Conservation (phyloP, 139 green algal genomes). For the Choricystis sp. region DNA sequence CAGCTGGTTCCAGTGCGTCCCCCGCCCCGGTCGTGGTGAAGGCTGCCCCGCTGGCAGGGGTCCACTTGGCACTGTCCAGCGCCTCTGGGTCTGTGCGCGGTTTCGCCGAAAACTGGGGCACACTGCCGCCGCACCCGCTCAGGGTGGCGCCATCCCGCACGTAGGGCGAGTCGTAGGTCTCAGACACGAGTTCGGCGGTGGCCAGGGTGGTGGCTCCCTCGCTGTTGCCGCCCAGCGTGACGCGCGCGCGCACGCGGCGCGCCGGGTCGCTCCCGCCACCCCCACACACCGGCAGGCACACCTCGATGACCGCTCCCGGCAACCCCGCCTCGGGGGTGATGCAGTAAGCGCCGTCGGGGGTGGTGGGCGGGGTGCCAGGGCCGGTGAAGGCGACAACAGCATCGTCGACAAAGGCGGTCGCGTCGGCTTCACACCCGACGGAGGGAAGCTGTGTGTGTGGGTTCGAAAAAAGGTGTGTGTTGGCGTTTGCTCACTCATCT, state of each 20-base stretch:
- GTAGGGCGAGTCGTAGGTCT: background rate
- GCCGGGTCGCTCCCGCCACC: too few species aligned
- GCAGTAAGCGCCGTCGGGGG: too few species aligned
- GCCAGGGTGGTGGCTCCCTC: background rate
- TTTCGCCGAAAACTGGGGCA: background rate
- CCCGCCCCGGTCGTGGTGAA: too few species aligned
- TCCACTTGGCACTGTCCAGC: background rate
- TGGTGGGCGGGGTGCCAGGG: background rate
- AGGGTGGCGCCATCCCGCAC: background rate
- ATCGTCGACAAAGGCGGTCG: slow-evolving; percentile 23
- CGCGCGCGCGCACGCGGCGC: background rate
- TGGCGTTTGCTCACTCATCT: too few species aligned
- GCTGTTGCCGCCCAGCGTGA: background rate
- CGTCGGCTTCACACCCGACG: slow-evolving; percentile 64
- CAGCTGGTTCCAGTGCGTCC: too few species aligned
- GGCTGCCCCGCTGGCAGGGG: too few species aligned
- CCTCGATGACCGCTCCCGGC: too few species aligned
- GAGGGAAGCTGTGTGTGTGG: too few species aligned
- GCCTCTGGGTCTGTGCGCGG: background rate
- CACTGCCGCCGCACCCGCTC: background rate
- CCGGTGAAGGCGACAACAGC: background rate
- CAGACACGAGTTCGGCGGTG: background rate
- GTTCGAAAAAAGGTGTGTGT: too few species aligned
- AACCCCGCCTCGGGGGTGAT: too few species aligned
- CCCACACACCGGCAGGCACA: background rate